Percentiles rank a stretch among this genome's conserved stretches.
Evolutionary conservation across 805 yeast species (phyloP).

Genomic region (Zygosaccharomyces bisporus): DNA sequence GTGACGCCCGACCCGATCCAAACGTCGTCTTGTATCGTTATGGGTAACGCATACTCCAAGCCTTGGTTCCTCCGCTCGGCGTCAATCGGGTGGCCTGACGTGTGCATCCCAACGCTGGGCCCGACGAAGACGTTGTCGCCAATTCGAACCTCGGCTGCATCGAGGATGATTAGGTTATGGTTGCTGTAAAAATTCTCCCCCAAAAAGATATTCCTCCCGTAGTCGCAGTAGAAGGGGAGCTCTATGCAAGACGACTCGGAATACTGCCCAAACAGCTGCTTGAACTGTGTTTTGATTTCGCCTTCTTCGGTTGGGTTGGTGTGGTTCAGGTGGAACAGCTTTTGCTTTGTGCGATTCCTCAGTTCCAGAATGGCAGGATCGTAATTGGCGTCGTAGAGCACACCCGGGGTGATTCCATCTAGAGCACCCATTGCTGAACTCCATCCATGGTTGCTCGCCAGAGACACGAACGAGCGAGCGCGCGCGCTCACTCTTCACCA

Average conservation of each 20-base stretch:
- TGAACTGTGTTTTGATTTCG: slow-evolving; percentile 26
- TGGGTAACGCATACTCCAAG: slow-evolving; percentile 53
- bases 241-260: slow-evolving; percentile 45
- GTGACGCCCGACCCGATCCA: slow-evolving; percentile 61
- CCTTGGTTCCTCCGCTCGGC: slow-evolving; percentile 39
- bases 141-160: slow-evolving; percentile 55
- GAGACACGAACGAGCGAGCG: too few relatives aligned
- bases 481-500: too few relatives aligned
- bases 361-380: slow-evolving; percentile 1
- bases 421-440: neutral
- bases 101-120: slow-evolving; percentile 55
- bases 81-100: slow-evolving; percentile 65
- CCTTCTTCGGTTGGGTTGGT: neutral
- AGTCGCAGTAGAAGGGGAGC: slow-evolving; percentile 61
- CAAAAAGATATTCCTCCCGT: slow-evolving; percentile 56
- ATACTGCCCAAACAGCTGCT: slow-evolving; percentile 46
- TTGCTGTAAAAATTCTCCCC: slow-evolving; percentile 62
- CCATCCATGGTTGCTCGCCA: too few relatives aligned
- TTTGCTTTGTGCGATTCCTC: neutral
- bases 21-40: slow-evolving; percentile 58
- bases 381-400: neutral
- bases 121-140: slow-evolving; percentile 61
- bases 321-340: neutral
- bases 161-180: slow-evolving; percentile 51
- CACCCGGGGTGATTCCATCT: neutral